Conservation (phyloP, 73 alveolate genomes). For the Tetrahymena elliotti region DNA sequence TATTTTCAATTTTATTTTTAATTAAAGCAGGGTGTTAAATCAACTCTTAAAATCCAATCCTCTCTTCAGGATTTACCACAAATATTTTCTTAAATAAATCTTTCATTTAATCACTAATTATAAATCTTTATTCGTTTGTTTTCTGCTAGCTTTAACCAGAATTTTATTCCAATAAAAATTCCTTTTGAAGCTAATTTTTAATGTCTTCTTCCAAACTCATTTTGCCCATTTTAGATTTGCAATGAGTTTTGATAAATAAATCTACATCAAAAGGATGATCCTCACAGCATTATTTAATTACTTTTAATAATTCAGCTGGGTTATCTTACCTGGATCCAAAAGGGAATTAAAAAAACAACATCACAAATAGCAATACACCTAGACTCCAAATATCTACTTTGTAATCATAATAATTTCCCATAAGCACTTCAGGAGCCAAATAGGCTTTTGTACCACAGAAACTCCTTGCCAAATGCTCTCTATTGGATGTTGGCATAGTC, state of each 20-base stretch:
- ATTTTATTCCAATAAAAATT: not conserved
- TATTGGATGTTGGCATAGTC: not conserved
- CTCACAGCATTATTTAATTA: not conserved
- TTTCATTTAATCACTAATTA: not conserved
- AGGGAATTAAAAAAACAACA: not conserved
- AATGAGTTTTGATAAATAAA: not conserved
- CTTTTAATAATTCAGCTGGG: not conserved
- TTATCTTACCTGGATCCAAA: not conserved
- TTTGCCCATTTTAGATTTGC: not conserved
- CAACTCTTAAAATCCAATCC: not conserved
- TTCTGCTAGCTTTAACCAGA: not conserved
- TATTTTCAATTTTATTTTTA: not conserved
- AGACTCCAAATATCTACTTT: not conserved
- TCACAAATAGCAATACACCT: not conserved
- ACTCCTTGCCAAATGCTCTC: not conserved
- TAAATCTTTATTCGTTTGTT: not conserved
- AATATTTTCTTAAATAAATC: not conserved
- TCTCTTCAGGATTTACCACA: not conserved
- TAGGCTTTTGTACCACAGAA: not conserved
- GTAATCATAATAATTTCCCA: not conserved
- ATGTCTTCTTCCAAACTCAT: not conserved
- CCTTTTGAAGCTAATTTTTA: not conserved
- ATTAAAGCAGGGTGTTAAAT: not conserved
- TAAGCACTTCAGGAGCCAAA: not conserved
- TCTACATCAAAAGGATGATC: not conserved